These are phyloP conservation scores for Davidsoniella eucalypti DNA, from an alignment of 2,329 filamentous ascomycete genomes.

Conservation along the genomic window DNA sequence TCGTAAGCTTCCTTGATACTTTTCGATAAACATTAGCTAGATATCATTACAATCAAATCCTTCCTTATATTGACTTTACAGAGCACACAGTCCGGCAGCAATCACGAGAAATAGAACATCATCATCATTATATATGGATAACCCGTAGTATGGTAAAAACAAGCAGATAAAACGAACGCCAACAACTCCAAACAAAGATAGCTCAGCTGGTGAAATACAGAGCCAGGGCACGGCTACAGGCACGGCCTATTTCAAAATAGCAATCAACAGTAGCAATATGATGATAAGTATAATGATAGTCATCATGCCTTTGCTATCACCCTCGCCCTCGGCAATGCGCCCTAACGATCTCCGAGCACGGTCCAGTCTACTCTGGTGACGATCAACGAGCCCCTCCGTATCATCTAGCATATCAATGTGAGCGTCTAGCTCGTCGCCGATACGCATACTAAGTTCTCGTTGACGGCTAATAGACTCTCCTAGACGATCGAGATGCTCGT, in stretches of 20 bases:
- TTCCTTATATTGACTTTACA: too few relatives aligned
- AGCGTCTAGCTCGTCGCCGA: conserved; percentile 85
- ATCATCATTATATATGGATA: too few relatives aligned
- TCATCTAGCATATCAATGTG: conserved; percentile 84
- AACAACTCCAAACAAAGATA: too few relatives aligned
- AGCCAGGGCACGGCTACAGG: too few relatives aligned
- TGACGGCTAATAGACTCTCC: conserved; percentile 79
- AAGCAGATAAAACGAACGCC: too few relatives aligned
- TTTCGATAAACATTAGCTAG: too few relatives aligned
- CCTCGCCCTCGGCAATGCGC: conserved; percentile 54
- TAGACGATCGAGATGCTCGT: conserved; percentile 77
- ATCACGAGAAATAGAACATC: too few relatives aligned
- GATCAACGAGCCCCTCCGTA: conserved; percentile 65
- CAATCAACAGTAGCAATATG: conserved; percentile 65
- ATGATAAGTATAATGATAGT: conserved; percentile 70
- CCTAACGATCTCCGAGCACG: conserved; percentile 58
- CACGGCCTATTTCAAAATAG: conserved; percentile 49
- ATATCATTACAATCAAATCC: too few relatives aligned
- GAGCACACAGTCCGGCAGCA: too few relatives aligned
- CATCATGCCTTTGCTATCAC: conserved; percentile 77
- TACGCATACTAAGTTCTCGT: conserved; percentile 84
- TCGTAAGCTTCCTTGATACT: too few relatives aligned
- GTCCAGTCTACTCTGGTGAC: conserved; percentile 61
- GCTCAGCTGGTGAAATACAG: too few relatives aligned
- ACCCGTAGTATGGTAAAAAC: too few relatives aligned